phyloP scores from a whole-genome alignment of 169 alveolate genomes.

The Babesia bigemina region DNA sequence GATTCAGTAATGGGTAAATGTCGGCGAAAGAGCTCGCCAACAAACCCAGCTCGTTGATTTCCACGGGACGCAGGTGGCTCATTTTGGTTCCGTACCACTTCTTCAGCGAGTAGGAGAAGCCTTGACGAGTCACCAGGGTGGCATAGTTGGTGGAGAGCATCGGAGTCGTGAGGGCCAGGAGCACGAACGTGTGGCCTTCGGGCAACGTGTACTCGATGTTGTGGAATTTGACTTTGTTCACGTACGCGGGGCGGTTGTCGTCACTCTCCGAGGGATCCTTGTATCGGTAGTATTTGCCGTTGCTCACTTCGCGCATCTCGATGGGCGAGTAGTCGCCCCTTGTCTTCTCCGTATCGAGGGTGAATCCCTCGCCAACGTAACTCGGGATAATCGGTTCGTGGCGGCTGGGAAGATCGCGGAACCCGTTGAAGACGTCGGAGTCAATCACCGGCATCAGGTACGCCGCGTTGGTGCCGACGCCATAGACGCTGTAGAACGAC shows the following conservation, averaged over 20 bases:
- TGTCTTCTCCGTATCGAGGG: constrained; percentile 1
- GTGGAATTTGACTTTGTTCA: constrained; percentile 17
- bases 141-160: not conserved
- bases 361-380: constrained; percentile 4
- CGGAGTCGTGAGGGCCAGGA: constrained; percentile 6
- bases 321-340: not conserved
- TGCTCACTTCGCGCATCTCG: not conserved
- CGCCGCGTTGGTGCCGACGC: not conserved
- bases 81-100: constrained; percentile 10
- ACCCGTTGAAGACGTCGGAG: constrained; percentile 15
- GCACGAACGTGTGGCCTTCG: constrained; percentile 8
- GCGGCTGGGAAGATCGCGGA: constrained; percentile 20
- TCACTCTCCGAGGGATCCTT: constrained; percentile 12
- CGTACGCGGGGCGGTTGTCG: not conserved
- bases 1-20: not conserved
- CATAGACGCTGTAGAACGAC: constrained; percentile 11
- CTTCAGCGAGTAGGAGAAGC: not conserved
- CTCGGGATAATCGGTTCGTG: not conserved
- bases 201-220: constrained; percentile 17
- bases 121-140: constrained; percentile 24
- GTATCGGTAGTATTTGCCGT: constrained; percentile 5
- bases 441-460: constrained; percentile 15
- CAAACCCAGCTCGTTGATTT: not conserved
- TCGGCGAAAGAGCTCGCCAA: constrained; percentile 4
- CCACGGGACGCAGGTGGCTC: constrained; percentile 8